phyloP scores from a whole-genome alignment of 768 basidiomycete genomes.

The Lactifluus echinatus region DNA sequence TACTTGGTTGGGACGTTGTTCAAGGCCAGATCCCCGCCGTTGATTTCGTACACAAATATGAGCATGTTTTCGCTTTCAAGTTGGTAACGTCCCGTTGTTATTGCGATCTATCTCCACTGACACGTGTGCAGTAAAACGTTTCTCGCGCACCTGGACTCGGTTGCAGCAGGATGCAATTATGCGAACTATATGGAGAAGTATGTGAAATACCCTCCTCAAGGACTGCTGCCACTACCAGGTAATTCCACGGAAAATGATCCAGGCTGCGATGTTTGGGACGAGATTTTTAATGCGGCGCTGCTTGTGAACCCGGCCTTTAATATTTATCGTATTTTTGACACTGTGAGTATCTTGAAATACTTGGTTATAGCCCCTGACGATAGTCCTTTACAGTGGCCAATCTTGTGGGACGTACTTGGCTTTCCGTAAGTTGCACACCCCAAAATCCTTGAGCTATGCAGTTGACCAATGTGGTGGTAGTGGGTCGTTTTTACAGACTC shows the following conservation, averaged over 20 bases:
- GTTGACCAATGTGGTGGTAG: slow-evolving; percentile 24
- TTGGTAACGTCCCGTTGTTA: slow-evolving; percentile 26
- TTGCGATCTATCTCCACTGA: neutral
- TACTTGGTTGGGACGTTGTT: slow-evolving; percentile 52
- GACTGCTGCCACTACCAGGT: slow-evolving; percentile 58
- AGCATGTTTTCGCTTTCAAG: slow-evolving; percentile 67
- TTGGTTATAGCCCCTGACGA: neutral
- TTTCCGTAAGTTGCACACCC: slow-evolving; percentile 46
- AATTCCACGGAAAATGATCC: slow-evolving; percentile 36
- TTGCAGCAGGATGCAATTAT: slow-evolving; percentile 51
- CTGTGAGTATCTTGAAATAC: slow-evolving; percentile 26
- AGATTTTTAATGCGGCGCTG: slow-evolving; percentile 56
- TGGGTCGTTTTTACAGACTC: slow-evolving; percentile 45
- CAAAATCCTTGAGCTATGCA: neutral
- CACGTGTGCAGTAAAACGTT: slow-evolving; percentile 43
- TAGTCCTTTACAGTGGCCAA: slow-evolving; percentile 35
- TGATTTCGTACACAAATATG: slow-evolving; percentile 63
- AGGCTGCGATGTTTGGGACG: slow-evolving; percentile 62
- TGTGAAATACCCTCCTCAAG: slow-evolving; percentile 62
- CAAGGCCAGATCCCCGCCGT: slow-evolving; percentile 66
- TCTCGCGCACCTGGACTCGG: slow-evolving; percentile 47
- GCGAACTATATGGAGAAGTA: slow-evolving; percentile 50
- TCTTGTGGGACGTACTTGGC: slow-evolving; percentile 72
- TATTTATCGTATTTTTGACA: slow-evolving; percentile 71
- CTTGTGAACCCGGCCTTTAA: slow-evolving; percentile 67